Percentiles rank a stretch among this genome's conserved stretches.
phyloP scores from a whole-genome alignment of 306 rosid genomes.

The Pterocarpus macrocarpus region DNA sequence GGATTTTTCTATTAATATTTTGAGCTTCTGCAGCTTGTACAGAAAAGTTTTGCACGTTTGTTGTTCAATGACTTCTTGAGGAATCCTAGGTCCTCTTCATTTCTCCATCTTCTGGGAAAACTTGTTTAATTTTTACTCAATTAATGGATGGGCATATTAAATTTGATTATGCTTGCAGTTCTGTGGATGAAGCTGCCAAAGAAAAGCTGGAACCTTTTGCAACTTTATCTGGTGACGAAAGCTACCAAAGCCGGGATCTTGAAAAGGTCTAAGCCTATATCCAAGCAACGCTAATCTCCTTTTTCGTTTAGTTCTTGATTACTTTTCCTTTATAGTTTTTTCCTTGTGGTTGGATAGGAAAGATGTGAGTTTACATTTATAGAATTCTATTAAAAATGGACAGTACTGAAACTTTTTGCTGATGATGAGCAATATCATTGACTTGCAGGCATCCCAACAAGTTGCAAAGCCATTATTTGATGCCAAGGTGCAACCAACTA shows the following conservation, averaged over 20 bases:
- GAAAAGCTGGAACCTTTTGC: slow-evolving; percentile 86
- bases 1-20: slow-evolving; percentile 15
- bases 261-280: slow-evolving; percentile 75
- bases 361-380: not conserved
- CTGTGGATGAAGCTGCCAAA: slow-evolving; percentile 72
- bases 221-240: slow-evolving; percentile 77
- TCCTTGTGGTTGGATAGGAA: not conserved
- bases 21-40: slow-evolving; percentile 83
- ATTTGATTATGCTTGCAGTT: slow-evolving; percentile 63
- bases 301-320: slow-evolving; percentile 12
- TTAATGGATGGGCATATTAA: slow-evolving; percentile 40
- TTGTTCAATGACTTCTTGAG: slow-evolving; percentile 77
- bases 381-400: slow-evolving; percentile 21
- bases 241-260: slow-evolving; percentile 96
- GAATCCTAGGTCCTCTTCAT: slow-evolving; percentile 73
- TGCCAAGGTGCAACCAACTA: slow-evolving; percentile 89
- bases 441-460: slow-evolving; percentile 83
- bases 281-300: slow-evolving; percentile 16
- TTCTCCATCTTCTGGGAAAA: slow-evolving; percentile 32
- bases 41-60: slow-evolving; percentile 96
- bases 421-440: slow-evolving; percentile 36
- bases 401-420: slow-evolving; percentile 34
- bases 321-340: not conserved
- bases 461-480: slow-evolving; percentile 85
- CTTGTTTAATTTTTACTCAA: slow-evolving; percentile 34